Base-by-base conservation (phyloP, 352 stramenopile species). In the Peronospora farinosa region DNA sequence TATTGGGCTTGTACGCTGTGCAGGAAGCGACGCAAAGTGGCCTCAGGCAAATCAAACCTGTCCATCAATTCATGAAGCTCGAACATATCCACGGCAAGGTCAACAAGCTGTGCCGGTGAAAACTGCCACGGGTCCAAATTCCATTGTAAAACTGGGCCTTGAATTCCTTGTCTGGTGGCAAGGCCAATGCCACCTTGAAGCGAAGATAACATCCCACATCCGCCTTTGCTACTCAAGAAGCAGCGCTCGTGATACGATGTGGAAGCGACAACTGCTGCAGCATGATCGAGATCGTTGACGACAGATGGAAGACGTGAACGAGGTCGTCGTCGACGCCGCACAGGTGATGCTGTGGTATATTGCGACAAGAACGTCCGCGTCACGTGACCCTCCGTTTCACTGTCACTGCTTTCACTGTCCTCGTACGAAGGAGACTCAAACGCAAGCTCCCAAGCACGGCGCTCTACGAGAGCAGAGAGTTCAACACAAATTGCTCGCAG, bases 311-410 rank as follows among this genome's bases (percentile, higher is more conserved):
- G 44, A 31, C 57, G 62, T 5, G 62, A 70, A 6, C 62, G 62
- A 39, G 62, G 48, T 13, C 62, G 57, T 7, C 57, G 57, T 30
- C 57, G 62, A 28, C 62, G 57, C 41, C 52, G 57, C 6, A 65
- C 47, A 9, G 66, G 74, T 25, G 74, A 78, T 1, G 72, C 72
- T 2, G 73, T 76, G 5, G 74, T 88, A 54, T 85, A 90, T 47
- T 90, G 78, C 28, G 78, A 84, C 31, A 90, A 47, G 51, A 88
- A 90, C 8, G 72, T 80, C 36, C 72, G 73, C 17, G 77, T 87
- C 38, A 83, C 68, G 23, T 82, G 62, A 25, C 40, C 53, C 35
- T 70, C 62, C 0, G 21, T 46, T 47, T 70, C 62, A 27, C 42
- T 66, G 38, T 83, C 63, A 23, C 69, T 82, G 39, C 62, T 67